Conservation (phyloP, 306 rosid species). For the Prunus mira region DNA sequence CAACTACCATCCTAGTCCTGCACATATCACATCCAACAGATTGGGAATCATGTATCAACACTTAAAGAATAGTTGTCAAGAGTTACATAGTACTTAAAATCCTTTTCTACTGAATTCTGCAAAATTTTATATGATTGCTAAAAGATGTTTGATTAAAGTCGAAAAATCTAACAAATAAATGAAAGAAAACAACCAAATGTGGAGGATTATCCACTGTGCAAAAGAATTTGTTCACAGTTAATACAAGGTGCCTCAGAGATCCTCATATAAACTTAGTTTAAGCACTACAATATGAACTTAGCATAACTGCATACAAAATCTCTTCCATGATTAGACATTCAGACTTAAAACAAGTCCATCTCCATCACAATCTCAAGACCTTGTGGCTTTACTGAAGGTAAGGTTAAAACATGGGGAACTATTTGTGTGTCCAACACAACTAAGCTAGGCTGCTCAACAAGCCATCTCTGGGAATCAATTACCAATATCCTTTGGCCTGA, state of each 20-base stretch:
- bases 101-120: not conserved
- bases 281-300: not conserved
- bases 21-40: slow-evolving; percentile 11
- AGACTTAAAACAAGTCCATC: not conserved
- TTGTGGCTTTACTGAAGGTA: not conserved
- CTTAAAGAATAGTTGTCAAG: not conserved
- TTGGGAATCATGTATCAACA: not conserved
- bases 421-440: not conserved
- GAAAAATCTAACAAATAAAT: not conserved
- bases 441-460: not conserved
- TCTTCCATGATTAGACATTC: not conserved
- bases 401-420: not conserved
- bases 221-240: not conserved
- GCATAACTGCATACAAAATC: not conserved
- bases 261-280: not conserved
- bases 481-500: not conserved
- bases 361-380: not conserved
- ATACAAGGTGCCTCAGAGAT: not conserved
- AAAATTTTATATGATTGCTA: not conserved
- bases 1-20: slow-evolving; percentile 99
- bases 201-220: not conserved
- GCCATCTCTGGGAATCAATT: not conserved
- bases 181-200: not conserved
- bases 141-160: not conserved
- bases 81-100: not conserved